Conservation (phyloP, 768 basidiomycete genomes). For the Pilatotrama ljubarskyi region DNA sequence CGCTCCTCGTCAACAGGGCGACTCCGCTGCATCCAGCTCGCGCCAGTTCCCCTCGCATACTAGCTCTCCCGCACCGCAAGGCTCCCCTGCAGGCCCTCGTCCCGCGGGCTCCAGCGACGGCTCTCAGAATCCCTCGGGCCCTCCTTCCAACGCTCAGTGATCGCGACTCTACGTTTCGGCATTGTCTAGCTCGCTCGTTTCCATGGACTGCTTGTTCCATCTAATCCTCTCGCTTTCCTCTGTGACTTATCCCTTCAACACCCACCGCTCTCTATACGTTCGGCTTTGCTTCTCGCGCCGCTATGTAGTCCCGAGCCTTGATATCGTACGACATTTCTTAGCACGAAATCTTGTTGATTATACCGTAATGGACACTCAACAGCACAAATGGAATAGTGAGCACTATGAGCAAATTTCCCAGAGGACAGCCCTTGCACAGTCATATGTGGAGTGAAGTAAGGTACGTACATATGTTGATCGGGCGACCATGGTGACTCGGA, state of each 20-base stretch:
- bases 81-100: conserved; percentile 24
- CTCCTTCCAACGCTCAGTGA: conserved; percentile 13
- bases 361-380: conserved; percentile 14
- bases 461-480: too few relatives aligned
- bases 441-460: too few relatives aligned
- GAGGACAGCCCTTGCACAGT: too few relatives aligned
- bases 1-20: conserved; percentile 11
- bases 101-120: conserved; percentile 17
- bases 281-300: not conserved
- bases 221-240: not conserved
- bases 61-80: conserved; percentile 23
- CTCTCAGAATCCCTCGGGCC: conserved; percentile 7
- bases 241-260: not conserved
- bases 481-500: too few relatives aligned
- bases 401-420: not conserved
- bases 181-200: conserved; percentile 1
- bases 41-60: conserved; percentile 22
- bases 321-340: conserved; percentile 7
- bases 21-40: conserved; percentile 1
- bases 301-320: not conserved
- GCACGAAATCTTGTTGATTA: conserved; percentile 10
- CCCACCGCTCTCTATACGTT: not conserved
- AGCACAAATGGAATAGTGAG: conserved; percentile 11
- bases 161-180: not conserved
- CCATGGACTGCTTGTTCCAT: conserved; percentile 6